Evolutionary conservation across 371 early-diverging fungal genomes (phyloP).

Genomic region (Actinomortierella wolfii): DNA sequence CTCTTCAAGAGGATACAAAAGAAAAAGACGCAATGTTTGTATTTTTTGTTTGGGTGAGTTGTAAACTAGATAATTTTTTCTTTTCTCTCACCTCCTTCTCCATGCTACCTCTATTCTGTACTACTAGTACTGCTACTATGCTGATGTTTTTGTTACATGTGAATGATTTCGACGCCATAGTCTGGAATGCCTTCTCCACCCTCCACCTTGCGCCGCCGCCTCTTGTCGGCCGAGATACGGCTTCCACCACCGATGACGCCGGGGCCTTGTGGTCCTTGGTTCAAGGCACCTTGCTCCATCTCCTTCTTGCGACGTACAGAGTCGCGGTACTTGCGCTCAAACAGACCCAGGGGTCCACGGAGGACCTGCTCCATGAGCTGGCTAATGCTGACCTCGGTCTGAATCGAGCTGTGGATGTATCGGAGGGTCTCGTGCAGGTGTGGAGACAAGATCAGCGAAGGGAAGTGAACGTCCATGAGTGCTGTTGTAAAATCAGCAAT

Average conservation of each 20-base stretch:
- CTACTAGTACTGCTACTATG: no score
- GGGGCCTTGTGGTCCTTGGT: slow-evolving; percentile 14
- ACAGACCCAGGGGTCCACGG: slow-evolving; percentile 55
- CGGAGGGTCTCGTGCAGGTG: slow-evolving; percentile 53
- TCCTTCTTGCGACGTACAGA: slow-evolving; percentile 25
- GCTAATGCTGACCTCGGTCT: slow-evolving; percentile 47
- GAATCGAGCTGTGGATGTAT: slow-evolving; percentile 47
- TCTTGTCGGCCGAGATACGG: slow-evolving; percentile 40
- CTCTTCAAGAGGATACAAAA: no score
- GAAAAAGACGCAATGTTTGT: no score
- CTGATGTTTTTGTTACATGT: slow-evolving; percentile 50
- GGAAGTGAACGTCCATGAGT: slow-evolving; percentile 63
- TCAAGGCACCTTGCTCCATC: slow-evolving; percentile 5
- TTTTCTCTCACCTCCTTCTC: no score
- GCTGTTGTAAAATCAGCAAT: slow-evolving; percentile 57
- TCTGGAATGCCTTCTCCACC: slow-evolving; percentile 61
- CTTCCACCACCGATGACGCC: slow-evolving; percentile 5
- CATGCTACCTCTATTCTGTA: no score
- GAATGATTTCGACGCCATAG: slow-evolving; percentile 66
- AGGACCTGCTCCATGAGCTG: slow-evolving; percentile 53
- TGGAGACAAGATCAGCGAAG: slow-evolving; percentile 60
- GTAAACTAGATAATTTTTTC: no score
- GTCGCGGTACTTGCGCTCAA: slow-evolving; percentile 55
- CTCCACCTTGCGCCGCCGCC: slow-evolving; percentile 56
- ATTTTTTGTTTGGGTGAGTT: no score